Evolutionary conservation across 352 stramenopile species (phyloP).

Genomic region (Globisporangium apiculatum): DNA sequence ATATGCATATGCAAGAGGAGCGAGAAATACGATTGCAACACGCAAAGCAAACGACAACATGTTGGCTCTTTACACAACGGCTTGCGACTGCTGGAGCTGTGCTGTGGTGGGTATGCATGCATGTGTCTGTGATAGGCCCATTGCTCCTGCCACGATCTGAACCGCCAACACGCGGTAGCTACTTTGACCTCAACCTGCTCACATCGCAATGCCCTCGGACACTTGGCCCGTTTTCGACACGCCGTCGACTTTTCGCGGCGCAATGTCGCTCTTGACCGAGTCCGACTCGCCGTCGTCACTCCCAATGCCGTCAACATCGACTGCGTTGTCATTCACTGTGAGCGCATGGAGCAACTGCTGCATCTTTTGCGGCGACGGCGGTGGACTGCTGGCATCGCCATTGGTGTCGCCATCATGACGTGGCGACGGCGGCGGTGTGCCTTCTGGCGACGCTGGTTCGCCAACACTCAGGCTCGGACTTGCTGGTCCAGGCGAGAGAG

Average conservation of each 20-base stretch:
- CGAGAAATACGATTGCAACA: no score
- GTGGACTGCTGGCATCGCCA: slow-evolving; percentile 15
- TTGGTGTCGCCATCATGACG: slow-evolving; percentile 4
- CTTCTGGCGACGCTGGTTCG: slow-evolving; percentile 14
- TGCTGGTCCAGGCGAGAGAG: slow-evolving; percentile 35
- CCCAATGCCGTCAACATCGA: slow-evolving; percentile 2
- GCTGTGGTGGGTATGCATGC: no score
- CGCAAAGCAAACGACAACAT: no score
- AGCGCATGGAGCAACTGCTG: slow-evolving; percentile 2
- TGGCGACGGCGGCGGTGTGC: slow-evolving; percentile 45
- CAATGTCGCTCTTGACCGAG: slow-evolving; percentile 76
- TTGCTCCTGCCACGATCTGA: no score
- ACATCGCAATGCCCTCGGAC: slow-evolving; percentile 72
- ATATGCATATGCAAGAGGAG: no score
- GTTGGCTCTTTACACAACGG: no score
- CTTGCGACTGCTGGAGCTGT: no score
- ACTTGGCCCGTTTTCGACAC: slow-evolving; percentile 40
- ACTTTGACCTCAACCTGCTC: slow-evolving; percentile 11
- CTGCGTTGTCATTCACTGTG: background rate
- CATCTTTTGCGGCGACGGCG: slow-evolving; percentile 21
- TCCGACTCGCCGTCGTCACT: slow-evolving; percentile 62
- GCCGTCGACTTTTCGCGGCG: slow-evolving; percentile 53
- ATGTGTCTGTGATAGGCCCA: no score
- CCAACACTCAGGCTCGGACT: slow-evolving; percentile 35
- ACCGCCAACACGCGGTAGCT: no score